Base-by-base conservation (phyloP, 768 basidiomycete species). In the Naganishia vaughanmartiniae region DNA sequence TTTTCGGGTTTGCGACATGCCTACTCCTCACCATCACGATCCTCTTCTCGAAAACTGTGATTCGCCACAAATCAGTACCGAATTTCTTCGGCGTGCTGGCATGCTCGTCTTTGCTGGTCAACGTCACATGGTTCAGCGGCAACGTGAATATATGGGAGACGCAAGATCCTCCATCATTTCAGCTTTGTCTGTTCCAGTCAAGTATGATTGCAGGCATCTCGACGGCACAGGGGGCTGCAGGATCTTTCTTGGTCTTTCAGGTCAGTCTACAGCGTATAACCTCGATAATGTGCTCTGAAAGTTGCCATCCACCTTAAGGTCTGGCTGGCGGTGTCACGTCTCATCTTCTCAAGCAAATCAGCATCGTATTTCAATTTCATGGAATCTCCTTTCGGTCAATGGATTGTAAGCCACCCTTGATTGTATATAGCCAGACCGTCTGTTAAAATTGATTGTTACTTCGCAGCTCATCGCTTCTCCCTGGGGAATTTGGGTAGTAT, bases 21-120 rank as follows among this genome's bases (percentile, higher is more conserved):
- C 39, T 63, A 26, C n/a, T 42, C 14, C 39, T 63, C 6, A 46
- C 60, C 2, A 26, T 21, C 2, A 63, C 60, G 3, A 63, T 63
- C 6, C 39, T 63, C 11, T 36, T 63, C 24, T 46, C 60, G 14
- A 42, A 45, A 63, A 34, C 24, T 42, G 24, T 63, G 24, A 26
- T 42, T 36, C 60, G 60, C 28, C 60, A 63, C 28, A 63, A 63
- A 45, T 63, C 60, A 42, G 60, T 63, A n/a, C 42, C 60, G 24
- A 63, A 63, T 42, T 63, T 63, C 26, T 63, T 63, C 24, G 60
- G 60, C 4, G 26, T 63, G 4, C 60, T 63, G 12, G 12, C 60
- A 9, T 63, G 46, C 15, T 42, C 60, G 5, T 5, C 39, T 12
- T 17, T 63, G 12, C 4, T 63, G 42, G 39, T 42, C n/a, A 2